Evolutionary conservation across 1,284 basidiomycete genomes (phyloP), one percentile per base, ranked within the genome.

Genomic region (Mycena citricolor): DNA sequence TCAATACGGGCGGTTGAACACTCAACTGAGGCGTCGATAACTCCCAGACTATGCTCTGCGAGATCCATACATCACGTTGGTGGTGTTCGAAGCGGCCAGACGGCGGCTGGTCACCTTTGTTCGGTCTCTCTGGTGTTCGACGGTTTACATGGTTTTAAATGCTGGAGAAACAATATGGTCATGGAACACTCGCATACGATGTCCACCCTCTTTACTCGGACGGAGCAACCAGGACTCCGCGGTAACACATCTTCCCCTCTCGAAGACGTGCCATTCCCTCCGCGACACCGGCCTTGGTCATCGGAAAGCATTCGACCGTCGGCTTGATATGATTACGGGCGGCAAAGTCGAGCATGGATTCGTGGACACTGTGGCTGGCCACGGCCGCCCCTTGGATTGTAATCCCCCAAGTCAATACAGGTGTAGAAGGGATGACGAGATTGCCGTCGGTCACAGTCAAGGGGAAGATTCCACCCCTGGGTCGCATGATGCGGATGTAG

Each of bases 231-330:
- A 66, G 25, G 3, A 65, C 63, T 0, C 56, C 63, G 19, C 63
- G 51, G 12, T 65, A 65, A 17, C 65, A 54, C 16, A 67, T 12
- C n/a, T 45, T 39, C 4, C 63, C 63, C 2, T 42, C 31, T n/a
- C 50, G 31, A 12, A 58, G 36, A 24, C 29, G 42, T 14, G 34
- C 14, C 5, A 57, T 24, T 8, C 4, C 65, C 1, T 57, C 49
- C 29, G 61, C 57, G 3, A 66, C 61, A 2, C 63, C 63, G 0
- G 57, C 50, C 26, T 54, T 49, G 11, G 28, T 55, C 54, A 65
- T 55, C 7, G 59, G 44, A 20, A 64, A 65, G 28, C 54, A 36
- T 17, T 67, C 55, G 11, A 57, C 43, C 2, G 64, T 44, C 2
- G 63, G 61, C n/a, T 36, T 36, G 33, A 36, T 36, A 5, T 22